Evolutionary conservation across 768 basidiomycete genomes (phyloP).

Genomic region (Auriscalpium vulgare): DNA sequence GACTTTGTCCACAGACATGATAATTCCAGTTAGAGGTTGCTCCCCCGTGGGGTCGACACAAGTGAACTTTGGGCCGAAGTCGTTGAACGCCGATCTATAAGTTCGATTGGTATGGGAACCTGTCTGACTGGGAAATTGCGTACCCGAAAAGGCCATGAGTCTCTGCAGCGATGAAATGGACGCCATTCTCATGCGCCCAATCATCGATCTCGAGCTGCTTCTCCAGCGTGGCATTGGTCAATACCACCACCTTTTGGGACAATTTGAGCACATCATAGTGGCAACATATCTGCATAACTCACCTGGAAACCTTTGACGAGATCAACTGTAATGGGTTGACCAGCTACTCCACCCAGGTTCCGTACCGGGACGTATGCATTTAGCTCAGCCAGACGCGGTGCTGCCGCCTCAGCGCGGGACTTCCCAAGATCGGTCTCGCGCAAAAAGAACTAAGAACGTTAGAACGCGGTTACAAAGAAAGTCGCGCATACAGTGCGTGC

Average conservation of each 20-base stretch:
- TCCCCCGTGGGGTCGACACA: conserved; percentile 99
- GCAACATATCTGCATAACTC: not conserved
- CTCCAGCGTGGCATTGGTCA: conserved; percentile 66
- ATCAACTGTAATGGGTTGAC: conserved; percentile 73
- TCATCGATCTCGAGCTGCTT: conserved; percentile 94
- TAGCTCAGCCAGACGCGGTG: conserved; percentile 85
- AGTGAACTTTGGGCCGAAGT: conserved; percentile 91
- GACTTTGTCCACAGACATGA: conserved; percentile 88
- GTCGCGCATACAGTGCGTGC: conserved; percentile 14
- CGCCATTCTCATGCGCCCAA: conserved; percentile 84
- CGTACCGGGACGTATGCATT: conserved; percentile 95
- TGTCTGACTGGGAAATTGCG: conserved; percentile 12
- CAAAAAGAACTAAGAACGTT: conserved; percentile 74
- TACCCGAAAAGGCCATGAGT: conserved; percentile 94
- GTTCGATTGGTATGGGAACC: not conserved
- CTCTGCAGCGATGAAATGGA: conserved; percentile 88
- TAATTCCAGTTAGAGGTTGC: conserved; percentile 88
- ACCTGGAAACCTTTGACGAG: conserved; percentile 87
- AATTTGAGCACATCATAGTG: not conserved
- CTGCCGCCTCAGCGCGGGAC: conserved; percentile 76
- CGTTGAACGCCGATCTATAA: conserved; percentile 83
- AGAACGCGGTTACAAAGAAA: not conserved
- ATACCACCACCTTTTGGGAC: conserved; percentile 67
- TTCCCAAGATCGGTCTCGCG: conserved; percentile 83
- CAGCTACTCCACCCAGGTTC: conserved; percentile 68